phyloP scores from a whole-genome alignment of 2,329 filamentous ascomycete genomes.

The Botrytis deweyae region DNA sequence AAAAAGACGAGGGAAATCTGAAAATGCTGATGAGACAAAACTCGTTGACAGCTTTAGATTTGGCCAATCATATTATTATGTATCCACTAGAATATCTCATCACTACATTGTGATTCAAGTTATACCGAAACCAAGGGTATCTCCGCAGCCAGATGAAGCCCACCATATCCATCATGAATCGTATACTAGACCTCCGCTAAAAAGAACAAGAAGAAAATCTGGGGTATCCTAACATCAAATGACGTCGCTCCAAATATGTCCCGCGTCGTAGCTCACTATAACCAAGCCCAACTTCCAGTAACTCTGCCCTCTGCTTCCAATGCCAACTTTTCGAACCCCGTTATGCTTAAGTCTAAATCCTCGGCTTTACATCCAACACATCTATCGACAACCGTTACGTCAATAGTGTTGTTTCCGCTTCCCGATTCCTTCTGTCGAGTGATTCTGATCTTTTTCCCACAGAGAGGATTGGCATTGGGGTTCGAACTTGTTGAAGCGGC shows the following conservation, averaged over 20 bases:
- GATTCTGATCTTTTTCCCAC: slow-evolving; percentile 65
- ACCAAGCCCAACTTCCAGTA: slow-evolving; percentile 42
- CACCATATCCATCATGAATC: neutral
- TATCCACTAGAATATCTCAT: neutral
- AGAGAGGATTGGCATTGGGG: slow-evolving; percentile 66
- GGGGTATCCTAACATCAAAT: neutral
- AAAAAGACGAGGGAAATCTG: neutral
- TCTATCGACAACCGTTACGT: slow-evolving; percentile 63
- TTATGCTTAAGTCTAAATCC: slow-evolving; percentile 46
- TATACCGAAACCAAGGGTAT: slow-evolving; percentile 1
- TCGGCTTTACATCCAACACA: slow-evolving; percentile 48
- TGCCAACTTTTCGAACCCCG: slow-evolving; percentile 47
- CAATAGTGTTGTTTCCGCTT: slow-evolving; percentile 55
- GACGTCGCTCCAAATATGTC: neutral
- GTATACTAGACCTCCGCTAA: neutral
- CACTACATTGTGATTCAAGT: neutral
- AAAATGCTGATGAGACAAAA: neutral
- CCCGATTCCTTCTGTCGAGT: slow-evolving; percentile 48
- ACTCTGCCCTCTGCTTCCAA: slow-evolving; percentile 46
- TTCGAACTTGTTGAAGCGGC: slow-evolving; percentile 51
- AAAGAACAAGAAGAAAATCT: neutral
- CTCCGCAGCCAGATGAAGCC: neutral
- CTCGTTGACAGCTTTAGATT: neutral
- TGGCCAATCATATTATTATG: neutral
- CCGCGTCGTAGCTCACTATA: slow-evolving; percentile 23